Base-by-base conservation (phyloP, 176 grass and related monocot genomes). In the Dendrocalamus sinicus region DNA sequence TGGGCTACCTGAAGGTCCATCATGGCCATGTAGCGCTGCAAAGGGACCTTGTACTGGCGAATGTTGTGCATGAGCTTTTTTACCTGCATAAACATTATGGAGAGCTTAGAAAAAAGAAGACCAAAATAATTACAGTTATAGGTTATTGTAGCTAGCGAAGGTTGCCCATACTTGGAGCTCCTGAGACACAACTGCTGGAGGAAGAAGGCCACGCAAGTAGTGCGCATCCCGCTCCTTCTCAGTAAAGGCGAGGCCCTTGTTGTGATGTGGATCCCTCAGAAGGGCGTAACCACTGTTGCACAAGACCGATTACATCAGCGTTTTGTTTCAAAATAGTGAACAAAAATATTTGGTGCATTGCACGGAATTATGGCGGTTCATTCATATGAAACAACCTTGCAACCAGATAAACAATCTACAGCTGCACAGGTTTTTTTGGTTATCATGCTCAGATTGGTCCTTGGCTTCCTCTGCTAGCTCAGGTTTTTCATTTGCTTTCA, bases 11-110 rank as follows among this genome's bases (percentile, higher is more conserved):
- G 97, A 84, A 99, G 97, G 72, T 99, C 92, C 97, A 99, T 99
- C 97, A 99, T 99, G 41, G 97, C 92, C 77, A 94, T 91, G 75
- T 96, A 99, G 37, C 92, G 89, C 83, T 99, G 97, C 68, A 99
- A 66, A 6, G 97, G 94, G 68, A 99, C 75, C 30, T 83, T 91
- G 74, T 99, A 99, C 51, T 90, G 92, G 6, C 94, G 93, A 83
- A 99, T 85, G 80, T 88, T 96, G 43, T 94, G 88, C 94, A 99
- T 92, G 28, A 92, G 22, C 80, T 96, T 96, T 89, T 89, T 96
- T 73, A 96, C 87, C 97, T 99, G 75, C 58, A 85, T 39, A 84
- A 50, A 88, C 24, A 87, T 91, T 52, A 74, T 70, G 53, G 37
- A 32, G 24, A 47, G 46, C 22, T 67, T 84, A 24, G 40, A 14